phyloP scores from a whole-genome alignment of 768 basidiomycete genomes.

The Sistotremastrum niveocremeum region DNA sequence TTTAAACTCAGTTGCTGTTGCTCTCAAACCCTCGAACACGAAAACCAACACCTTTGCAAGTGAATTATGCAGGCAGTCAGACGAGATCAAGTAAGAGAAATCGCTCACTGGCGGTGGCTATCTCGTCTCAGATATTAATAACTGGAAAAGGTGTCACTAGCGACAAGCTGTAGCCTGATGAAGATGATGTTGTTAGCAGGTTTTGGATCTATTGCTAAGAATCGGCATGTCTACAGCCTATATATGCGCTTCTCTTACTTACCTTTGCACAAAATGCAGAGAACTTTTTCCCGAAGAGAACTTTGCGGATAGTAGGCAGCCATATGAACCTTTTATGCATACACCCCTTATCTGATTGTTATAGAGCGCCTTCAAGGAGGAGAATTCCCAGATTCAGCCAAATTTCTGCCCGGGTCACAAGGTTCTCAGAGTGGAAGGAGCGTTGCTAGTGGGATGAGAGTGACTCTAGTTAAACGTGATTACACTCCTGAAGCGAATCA shows the following conservation, averaged over 20 bases:
- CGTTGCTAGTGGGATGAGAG: constrained; percentile 46
- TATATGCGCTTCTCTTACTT: background rate
- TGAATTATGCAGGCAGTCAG: constrained; percentile 1
- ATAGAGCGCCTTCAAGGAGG: background rate
- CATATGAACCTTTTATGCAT: background rate
- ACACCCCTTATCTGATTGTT: background rate
- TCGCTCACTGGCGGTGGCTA: constrained; percentile 1
- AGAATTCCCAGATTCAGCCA: too few relatives aligned
- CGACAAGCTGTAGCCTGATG: constrained; percentile 6
- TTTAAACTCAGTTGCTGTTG: background rate
- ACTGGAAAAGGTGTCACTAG: constrained; percentile 6
- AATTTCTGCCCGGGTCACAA: too few relatives aligned
- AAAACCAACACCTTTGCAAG: too few relatives aligned
- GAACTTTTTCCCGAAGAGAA: constrained; percentile 10
- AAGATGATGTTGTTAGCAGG: constrained; percentile 7
- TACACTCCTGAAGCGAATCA: constrained; percentile 75
- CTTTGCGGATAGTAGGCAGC: constrained; percentile 3
- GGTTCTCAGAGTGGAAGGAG: too few relatives aligned
- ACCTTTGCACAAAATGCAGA: background rate
- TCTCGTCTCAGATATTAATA: background rate
- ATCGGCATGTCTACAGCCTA: background rate
- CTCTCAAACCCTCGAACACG: background rate
- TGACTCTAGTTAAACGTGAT: constrained; percentile 63
- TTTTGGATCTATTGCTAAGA: constrained; percentile 7
- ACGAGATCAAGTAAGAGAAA: constrained; percentile 1